These are phyloP conservation scores for Pachyrhizus erosus DNA, from an alignment of 306 rosid genomes.

Conservation along the genomic window DNA sequence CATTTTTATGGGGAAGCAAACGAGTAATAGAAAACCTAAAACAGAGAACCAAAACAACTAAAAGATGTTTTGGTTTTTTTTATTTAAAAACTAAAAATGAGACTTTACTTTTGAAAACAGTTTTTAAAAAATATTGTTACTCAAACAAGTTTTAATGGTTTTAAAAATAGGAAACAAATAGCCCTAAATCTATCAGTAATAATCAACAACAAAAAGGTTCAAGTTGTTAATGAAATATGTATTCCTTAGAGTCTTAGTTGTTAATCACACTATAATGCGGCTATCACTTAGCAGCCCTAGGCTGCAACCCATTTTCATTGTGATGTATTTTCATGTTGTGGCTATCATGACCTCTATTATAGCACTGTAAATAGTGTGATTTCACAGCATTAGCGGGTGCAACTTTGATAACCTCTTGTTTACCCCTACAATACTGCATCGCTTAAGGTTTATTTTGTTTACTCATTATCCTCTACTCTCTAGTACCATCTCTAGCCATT, in stretches of 20 bases:
- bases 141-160: background rate
- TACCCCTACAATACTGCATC: background rate
- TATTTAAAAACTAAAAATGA: background rate
- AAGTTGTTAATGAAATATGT: conserved; percentile 17
- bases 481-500: background rate
- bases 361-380: background rate
- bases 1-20: too few species aligned
- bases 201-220: conserved; percentile 25
- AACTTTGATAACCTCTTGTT: background rate
- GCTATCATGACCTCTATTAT: background rate
- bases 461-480: background rate
- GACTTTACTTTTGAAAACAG: background rate
- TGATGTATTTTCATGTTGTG: background rate
- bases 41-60: background rate
- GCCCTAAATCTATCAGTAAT: background rate
- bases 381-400: background rate
- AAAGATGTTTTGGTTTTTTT: background rate
- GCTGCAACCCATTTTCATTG: background rate
- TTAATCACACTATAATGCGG: background rate
- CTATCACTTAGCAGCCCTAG: background rate
- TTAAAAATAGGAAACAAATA: background rate
- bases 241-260: background rate
- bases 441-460: background rate
- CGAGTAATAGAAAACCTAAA: background rate
- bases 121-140: background rate